Base-by-base conservation (phyloP, 2,329 filamentous ascomycete species). In the Aspergillus pseudoterreus region DNA sequence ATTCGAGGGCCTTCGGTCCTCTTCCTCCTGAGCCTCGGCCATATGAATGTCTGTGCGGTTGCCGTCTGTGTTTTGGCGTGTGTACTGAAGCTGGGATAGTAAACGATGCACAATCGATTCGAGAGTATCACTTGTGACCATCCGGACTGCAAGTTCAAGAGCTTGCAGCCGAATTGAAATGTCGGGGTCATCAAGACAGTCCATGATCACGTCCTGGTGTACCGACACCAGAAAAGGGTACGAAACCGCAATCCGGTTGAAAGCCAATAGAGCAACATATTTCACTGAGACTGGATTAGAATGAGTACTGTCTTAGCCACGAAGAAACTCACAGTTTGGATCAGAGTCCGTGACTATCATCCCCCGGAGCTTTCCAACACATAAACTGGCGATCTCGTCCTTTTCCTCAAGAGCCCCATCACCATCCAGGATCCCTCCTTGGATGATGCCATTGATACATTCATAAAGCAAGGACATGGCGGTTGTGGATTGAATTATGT, bases 401-500 rank as follows among this genome's bases (percentile, higher is more conserved):
- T 88, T 87, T 49, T 92, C 92, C 32, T 85, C 80, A 17, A 85
- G 83, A 48, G 90, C 88, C 57, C 92, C 90, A 24, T 86, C 84
- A 42, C 86, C 89, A 30, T 90, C 89, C 45, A 99, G 76, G 51
- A 99, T 96, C 0, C 94, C 94, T 24, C 94, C 94, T 68, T 96
- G 92, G 53, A 99, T 96, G 56, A 99, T 95, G 21, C 94, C 94
- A 69, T 95, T 96, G 72, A 99, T 96, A 67, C 94, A 99, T 72
- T 99, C 94, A 63, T 99, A 99, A 5, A 97, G 75, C 24, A 99
- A 74, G n/a, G 94, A 97, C 94, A 97, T 97, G 24, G 94, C 94
- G 4, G 89, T 88, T 0, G 94, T 99, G 1, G 92, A 96, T 61
- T 90, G 87, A 57, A 99, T 97, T 44, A 99, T 87, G 59, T 89